Evolutionary conservation across 768 basidiomycete genomes (phyloP).

Genomic region (Collybiopsis luxurians): DNA sequence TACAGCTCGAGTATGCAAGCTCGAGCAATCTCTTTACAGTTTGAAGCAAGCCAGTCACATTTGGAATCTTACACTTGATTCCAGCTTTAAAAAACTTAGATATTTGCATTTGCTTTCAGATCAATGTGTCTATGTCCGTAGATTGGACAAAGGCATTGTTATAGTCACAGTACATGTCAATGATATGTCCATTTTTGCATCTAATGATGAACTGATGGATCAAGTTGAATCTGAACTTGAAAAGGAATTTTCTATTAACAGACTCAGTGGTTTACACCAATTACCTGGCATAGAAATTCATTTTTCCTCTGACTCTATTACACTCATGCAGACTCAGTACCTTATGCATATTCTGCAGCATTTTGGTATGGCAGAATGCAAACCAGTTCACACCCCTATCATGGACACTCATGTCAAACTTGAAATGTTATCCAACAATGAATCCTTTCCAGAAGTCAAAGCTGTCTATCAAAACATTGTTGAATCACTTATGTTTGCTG

Average conservation of each 20-base stretch:
- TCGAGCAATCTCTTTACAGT: too few relatives aligned
- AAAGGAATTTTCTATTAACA: neutral
- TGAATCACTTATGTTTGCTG: too few relatives aligned
- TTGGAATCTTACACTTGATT: too few relatives aligned
- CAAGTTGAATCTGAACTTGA: too few relatives aligned
- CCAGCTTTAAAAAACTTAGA: slow-evolving; percentile 4
- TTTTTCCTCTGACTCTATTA: neutral
- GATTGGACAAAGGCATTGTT: slow-evolving; percentile 4
- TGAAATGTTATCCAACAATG: slow-evolving; percentile 5
- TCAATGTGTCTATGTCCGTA: slow-evolving; percentile 15
- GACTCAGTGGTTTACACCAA: slow-evolving; percentile 23
- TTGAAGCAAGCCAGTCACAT: too few relatives aligned
- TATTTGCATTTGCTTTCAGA: too few relatives aligned
- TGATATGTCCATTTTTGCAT: too few relatives aligned
- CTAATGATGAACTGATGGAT: too few relatives aligned
- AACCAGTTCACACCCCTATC: slow-evolving; percentile 18
- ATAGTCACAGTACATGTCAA: slow-evolving; percentile 6
- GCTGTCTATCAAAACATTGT: slow-evolving; percentile 18
- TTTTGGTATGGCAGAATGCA: slow-evolving; percentile 15
- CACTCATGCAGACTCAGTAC: neutral
- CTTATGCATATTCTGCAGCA: neutral
- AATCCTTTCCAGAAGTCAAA: slow-evolving; percentile 2
- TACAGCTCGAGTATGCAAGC: too few relatives aligned
- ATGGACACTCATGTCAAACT: slow-evolving; percentile 14
- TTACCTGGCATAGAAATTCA: neutral